phyloP scores from a whole-genome alignment of 2,329 filamentous ascomycete species.

The Fusarium sp. region DNA sequence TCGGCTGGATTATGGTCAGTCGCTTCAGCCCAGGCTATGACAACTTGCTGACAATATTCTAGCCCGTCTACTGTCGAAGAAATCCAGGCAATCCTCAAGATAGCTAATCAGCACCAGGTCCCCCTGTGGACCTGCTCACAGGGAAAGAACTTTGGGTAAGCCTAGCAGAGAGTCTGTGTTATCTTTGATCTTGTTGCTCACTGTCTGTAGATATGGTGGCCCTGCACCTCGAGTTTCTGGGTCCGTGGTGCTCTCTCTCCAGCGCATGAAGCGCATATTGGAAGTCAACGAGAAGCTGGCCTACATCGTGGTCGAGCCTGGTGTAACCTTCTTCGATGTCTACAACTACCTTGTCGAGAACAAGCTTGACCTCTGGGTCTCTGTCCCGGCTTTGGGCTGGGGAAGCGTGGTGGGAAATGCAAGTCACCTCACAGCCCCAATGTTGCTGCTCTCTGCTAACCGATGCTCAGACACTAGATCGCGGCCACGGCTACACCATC shows the following conservation, averaged over 20 bases:
- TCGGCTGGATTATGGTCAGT: constrained; percentile 8
- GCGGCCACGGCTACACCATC: constrained; percentile 4
- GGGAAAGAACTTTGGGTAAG: constrained; percentile 13
- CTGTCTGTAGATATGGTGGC: constrained; percentile 6
- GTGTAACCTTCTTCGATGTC: constrained; percentile 9
- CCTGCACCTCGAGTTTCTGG: constrained; percentile 9
- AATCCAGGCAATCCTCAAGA: neutral
- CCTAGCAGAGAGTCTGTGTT: neutral
- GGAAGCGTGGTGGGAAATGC: constrained; percentile 17
- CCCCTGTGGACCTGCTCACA: constrained; percentile 1
- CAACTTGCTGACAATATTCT: neutral
- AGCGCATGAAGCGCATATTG: constrained; percentile 9
- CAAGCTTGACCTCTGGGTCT: neutral
- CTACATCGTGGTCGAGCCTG: constrained; percentile 9
- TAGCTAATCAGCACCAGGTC: neutral
- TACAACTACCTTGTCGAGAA: neutral
- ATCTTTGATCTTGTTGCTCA: neutral
- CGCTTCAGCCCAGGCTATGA: neutral
- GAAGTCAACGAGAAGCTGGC: constrained; percentile 12
- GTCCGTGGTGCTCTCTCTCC: neutral
- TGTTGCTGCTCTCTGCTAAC: neutral
- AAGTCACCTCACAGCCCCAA: neutral
- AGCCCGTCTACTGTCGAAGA: neutral
- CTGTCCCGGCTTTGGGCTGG: constrained; percentile 3
- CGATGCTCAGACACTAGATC: constrained; percentile 9